These are phyloP conservation scores for Tieghemostelium lacteum DNA, from an alignment of 78 protist species.

Conservation along the genomic window DNA sequence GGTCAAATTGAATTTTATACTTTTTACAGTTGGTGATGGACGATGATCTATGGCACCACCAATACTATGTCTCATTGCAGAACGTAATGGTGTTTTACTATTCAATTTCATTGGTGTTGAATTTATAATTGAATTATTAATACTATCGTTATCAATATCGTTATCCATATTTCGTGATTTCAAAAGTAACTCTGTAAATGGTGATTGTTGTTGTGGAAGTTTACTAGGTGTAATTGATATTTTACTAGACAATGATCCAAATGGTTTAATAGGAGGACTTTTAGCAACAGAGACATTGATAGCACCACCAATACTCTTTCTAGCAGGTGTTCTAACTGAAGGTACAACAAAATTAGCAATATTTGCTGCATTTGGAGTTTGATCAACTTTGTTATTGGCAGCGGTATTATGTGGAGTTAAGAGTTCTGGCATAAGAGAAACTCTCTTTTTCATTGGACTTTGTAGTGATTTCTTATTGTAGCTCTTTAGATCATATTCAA, in stretches of 20 bases:
- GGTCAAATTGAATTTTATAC: background rate
- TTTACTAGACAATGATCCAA: background rate
- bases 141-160: background rate
- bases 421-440: background rate
- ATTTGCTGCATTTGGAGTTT: constrained; percentile 23
- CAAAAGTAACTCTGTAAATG: too few species aligned
- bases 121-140: background rate
- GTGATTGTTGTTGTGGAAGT: background rate
- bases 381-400: background rate
- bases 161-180: background rate
- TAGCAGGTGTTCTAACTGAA: background rate
- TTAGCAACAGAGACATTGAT: background rate
- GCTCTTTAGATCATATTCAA: constrained; percentile 73
- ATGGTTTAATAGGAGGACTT: background rate
- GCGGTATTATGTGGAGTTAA: background rate
- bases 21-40: background rate
- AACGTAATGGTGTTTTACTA: constrained; percentile 1
- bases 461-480: constrained; percentile 12
- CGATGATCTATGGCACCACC: background rate
- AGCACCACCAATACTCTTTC: background rate
- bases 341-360: constrained; percentile 61
- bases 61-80: constrained; percentile 32
- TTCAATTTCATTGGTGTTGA: background rate
- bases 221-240: constrained; percentile 16
- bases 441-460: constrained; percentile 12